Evolutionary conservation across 164 flowering plant species (phyloP), one percentile per base, ranked within the genome.

Genomic region (Vitis labrusca): DNA sequence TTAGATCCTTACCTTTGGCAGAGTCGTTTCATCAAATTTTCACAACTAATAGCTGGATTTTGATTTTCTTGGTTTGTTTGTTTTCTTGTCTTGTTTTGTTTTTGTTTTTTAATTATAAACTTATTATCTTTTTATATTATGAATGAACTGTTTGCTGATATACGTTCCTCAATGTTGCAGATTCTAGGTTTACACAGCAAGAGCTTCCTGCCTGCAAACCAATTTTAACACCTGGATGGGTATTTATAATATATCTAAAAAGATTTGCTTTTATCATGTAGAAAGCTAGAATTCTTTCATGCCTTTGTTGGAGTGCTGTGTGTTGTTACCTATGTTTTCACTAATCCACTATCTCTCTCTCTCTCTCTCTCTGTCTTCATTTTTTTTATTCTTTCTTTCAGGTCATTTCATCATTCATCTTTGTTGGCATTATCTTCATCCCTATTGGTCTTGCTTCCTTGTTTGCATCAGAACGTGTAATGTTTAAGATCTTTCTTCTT

Each of bases 131-230:
- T 37, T 37, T 37, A 37, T 37, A 37, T 37, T 37, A 37, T 37
- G 7, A 37, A 37, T 37, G 7, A 37, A 37, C 44, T 37, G 7
- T 50, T 37, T n/a, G 44, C 63, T 66, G 44, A 71, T 23, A 19
- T 60, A 11, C 61, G 57, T 11, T 62, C 47, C 56, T 73, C 7
- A 0, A 0, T 66, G 30, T 71, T 80, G 71, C 87, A 94, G 98
- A 91, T 87, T 90, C 97, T 14, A 89, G 78, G 80, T 94, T 94
- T 72, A 83, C 94, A 1, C 98, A 94, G 66, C 98, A 94, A 83
- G 97, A 92, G 72, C 97, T 94, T 78, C 93, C 96, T 15, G 98
- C 97, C 56, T 94, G 93, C 84, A 92, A 94, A 65, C 97, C 97
- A 27, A 91, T 94, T 77, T 74, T 94, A 54, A 92, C 98, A 47